Base-by-base conservation (phyloP, 768 basidiomycete species). In the Phanerochaete sordida region DNA sequence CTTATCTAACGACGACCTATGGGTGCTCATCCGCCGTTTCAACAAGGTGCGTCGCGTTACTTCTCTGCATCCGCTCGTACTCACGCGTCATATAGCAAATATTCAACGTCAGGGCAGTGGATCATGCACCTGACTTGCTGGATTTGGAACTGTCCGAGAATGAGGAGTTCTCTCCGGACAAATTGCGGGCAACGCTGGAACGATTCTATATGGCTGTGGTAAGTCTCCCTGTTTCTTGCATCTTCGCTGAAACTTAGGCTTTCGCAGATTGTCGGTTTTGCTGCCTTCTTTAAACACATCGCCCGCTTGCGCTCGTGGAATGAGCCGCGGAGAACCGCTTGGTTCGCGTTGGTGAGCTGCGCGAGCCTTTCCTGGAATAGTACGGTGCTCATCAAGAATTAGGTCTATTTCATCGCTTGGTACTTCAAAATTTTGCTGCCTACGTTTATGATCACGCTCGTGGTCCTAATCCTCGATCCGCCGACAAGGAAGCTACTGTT, bases 161-260 rank as follows among this genome's bases (percentile, higher is more conserved):
- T 24, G 77, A 77, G 61, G 76, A 77, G 59, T 79, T 79, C 64
- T 71, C 74, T 0, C 73, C 77, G 0, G 79, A 78, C 62, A 79
- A 77, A 64, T 68, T 79, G 8, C 66, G 78, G 21, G 73, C 73
- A 23, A 74, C 70, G 47, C 60, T 79, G 5, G 79, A 79, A 64
- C 62, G 79, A 2, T 60, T 78, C 23, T 80, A 80, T 60, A 67
- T 76, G 56, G 73, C 72, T 5, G 70, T 78, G 46, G 68, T 72
- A 66, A 31, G 71, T 70, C 15, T 13, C 27, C 39, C 33, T 33
- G 28, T 43, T 19, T n/a, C 50, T 33, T 2, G 28, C 43, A 1
- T 46, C 5, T 39, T 16, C 11, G 2, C 2, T 28, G 23, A n/a
- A 13, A 45, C 57, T 43, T 28, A 56, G 15, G 21, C 54, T 37